Evolutionary conservation across 148 eudicot genomes (phyloP).

Genomic region (Euryodendron excelsum): DNA sequence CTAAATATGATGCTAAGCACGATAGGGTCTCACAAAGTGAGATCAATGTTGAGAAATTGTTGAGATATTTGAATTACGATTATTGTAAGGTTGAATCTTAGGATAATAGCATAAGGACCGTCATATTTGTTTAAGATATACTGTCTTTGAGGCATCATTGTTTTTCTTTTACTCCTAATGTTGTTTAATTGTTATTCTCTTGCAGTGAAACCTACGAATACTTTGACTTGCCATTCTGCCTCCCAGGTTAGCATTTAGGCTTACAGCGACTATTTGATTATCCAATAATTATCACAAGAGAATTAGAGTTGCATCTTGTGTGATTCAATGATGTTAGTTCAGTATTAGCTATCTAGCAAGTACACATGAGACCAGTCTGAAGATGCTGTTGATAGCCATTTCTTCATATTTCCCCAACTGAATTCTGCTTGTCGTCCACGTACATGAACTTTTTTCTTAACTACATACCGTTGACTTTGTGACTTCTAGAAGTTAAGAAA

Average conservation of each 20-base stretch:
- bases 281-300: background rate
- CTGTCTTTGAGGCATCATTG: background rate
- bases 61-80: background rate
- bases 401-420: background rate
- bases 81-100: background rate
- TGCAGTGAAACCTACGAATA: conserved; percentile 61
- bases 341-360: background rate
- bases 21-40: too few relatives aligned
- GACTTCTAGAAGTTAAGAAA: background rate
- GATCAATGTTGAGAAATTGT: background rate
- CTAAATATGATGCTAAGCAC: too few relatives aligned
- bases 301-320: conserved; percentile 6
- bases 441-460: background rate
- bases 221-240: conserved; percentile 60
- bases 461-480: background rate
- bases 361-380: background rate
- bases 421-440: background rate
- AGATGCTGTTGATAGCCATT: background rate
- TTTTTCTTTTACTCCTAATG: conserved; percentile 8
- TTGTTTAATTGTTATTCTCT: conserved; percentile 11
- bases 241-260: conserved; percentile 61
- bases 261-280: background rate
- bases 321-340: background rate
- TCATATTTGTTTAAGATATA: background rate
- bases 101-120: background rate